These are phyloP conservation scores for Eucalyptus globulus DNA, from an alignment of 345 rosid species.

Conservation along the genomic window DNA sequence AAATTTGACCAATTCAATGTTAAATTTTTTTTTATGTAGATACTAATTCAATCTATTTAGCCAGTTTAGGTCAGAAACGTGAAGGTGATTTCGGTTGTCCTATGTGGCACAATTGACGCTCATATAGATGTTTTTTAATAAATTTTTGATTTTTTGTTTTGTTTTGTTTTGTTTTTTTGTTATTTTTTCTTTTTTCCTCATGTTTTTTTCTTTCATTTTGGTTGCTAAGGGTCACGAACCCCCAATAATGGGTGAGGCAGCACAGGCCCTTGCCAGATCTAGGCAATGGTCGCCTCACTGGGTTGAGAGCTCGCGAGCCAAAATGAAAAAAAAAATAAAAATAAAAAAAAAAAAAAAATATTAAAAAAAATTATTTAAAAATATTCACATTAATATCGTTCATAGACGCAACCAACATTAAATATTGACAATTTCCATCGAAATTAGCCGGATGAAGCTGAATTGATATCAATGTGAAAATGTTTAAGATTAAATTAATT, in stretches of 20 bases:
- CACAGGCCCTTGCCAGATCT: too few species aligned
- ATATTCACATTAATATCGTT: too few species aligned
- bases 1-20: too few species aligned
- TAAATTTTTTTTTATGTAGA: too few species aligned
- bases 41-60: fast-evolving
- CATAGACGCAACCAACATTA: fast-evolving
- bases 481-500: too few species aligned
- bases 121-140: fast-evolving
- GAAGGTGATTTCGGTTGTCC: background rate
- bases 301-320: fast-evolving
- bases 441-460: fast-evolving
- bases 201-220: too few species aligned
- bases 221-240: fast-evolving
- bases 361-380: too few species aligned
- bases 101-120: fast-evolving
- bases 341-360: too few species aligned
- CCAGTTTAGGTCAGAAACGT: fast-evolving
- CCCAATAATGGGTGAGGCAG: fast-evolving
- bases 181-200: fast-evolving
- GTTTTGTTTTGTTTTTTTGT: too few species aligned
- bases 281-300: fast-evolving
- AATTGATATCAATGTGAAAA: too few species aligned
- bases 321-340: too few species aligned
- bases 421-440: fast-evolving
- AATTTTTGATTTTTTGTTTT: too few species aligned